phyloP scores from a whole-genome alignment of 768 basidiomycete species.

The Boletus sp. region DNA sequence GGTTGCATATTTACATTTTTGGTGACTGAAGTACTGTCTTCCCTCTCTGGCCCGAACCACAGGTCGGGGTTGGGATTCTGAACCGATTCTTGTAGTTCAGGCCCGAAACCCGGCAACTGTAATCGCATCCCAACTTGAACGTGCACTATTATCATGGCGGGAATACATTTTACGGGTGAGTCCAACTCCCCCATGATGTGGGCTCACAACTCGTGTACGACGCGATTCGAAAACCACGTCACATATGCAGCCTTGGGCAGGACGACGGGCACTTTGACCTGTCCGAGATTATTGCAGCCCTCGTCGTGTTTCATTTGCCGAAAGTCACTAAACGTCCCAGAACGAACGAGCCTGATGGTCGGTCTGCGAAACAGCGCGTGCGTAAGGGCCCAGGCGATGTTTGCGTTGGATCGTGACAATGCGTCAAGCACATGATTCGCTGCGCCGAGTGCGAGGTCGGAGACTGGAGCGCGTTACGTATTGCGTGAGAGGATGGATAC shows the following conservation, averaged over 20 bases:
- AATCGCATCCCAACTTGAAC: no score
- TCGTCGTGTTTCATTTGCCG: constrained; percentile 18
- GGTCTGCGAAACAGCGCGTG: constrained; percentile 8
- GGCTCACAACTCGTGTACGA: constrained; percentile 14
- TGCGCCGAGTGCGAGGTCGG: background rate
- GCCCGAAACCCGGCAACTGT: no score
- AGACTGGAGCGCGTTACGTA: background rate
- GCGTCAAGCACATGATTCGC: constrained; percentile 8
- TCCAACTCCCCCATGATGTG: no score
- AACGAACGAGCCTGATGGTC: constrained; percentile 21
- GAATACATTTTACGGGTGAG: no score
- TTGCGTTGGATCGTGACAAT: background rate
- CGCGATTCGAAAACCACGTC: constrained; percentile 15
- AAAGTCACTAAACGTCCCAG: constrained; percentile 23
- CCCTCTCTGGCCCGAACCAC: no score
- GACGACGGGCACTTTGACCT: constrained; percentile 24
- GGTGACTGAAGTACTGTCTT: no score
- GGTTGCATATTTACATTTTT: no score
- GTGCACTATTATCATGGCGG: no score
- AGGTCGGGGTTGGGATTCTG: no score
- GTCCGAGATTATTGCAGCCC: constrained; percentile 1
- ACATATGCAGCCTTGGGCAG: constrained; percentile 9
- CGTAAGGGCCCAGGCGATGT: background rate
- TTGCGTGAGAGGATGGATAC: background rate
- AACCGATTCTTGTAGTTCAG: no score